Conservation (phyloP, 257 asterid species). For the Osmanthus fragrans region DNA sequence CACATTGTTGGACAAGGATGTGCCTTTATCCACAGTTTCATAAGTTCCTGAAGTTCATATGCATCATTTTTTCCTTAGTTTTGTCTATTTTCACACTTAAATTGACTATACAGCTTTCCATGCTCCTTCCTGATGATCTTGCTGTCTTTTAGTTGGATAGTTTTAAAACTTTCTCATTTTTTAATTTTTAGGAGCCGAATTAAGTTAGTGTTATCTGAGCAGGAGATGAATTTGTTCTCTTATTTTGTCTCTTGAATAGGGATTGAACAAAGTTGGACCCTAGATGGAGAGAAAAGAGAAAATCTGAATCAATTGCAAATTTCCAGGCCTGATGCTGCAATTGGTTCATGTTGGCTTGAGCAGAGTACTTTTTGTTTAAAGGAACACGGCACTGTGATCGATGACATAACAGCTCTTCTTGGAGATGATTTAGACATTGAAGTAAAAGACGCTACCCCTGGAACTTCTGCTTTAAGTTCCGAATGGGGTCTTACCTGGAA, state of each 20-base stretch:
- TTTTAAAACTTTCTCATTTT: neutral
- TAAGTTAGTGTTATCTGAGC: neutral
- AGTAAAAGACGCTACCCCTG: conserved; percentile 21
- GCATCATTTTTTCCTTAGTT: neutral
- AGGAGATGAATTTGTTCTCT: conserved; percentile 2
- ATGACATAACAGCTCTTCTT: conserved; percentile 27
- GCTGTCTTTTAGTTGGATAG: neutral
- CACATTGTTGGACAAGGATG: neutral
- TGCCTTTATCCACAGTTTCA: neutral
- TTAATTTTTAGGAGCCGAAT: neutral
- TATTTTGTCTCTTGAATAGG: conserved; percentile 27
- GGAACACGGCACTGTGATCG: conserved; percentile 26
- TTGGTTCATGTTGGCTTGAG: conserved; percentile 51
- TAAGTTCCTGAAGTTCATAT: conserved; percentile 9
- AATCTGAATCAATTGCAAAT: conserved; percentile 13
- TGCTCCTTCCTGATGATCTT: conserved; percentile 11
- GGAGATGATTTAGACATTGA: conserved; percentile 33
- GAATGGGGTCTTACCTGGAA: conserved; percentile 42
- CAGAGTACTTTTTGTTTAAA: conserved; percentile 25
- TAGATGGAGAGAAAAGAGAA: conserved; percentile 28
- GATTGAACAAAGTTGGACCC: conserved; percentile 38
- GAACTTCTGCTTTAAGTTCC: conserved; percentile 28
- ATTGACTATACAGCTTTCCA: neutral
- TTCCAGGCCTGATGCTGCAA: conserved; percentile 45
- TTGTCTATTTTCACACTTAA: conserved; percentile 4